Conservation (phyloP, 2,329 filamentous ascomycete genomes). For the Cadophora sp. region DNA sequence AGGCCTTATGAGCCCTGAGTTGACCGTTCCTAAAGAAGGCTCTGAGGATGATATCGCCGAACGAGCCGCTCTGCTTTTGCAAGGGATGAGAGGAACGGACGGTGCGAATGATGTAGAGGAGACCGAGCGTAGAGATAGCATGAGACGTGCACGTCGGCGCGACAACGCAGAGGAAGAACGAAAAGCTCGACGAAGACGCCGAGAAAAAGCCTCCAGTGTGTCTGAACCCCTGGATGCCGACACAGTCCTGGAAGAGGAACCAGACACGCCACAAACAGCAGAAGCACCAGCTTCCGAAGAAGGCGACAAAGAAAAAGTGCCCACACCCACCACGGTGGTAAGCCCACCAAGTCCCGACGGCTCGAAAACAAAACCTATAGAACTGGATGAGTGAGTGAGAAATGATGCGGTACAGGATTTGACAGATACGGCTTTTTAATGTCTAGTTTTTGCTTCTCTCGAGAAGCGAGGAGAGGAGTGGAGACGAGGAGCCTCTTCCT, state of each 20-base stretch:
- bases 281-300: constrained; percentile 28
- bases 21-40: constrained; percentile 36
- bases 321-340: constrained; percentile 40
- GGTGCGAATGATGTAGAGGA: constrained; percentile 59
- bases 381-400: constrained; percentile 36
- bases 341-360: constrained; percentile 44
- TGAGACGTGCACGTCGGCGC: constrained; percentile 61
- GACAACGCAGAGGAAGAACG: constrained; percentile 83
- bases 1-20: constrained; percentile 36
- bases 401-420: not conserved
- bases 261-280: constrained; percentile 20
- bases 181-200: constrained; percentile 67
- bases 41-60: constrained; percentile 76
- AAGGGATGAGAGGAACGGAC: constrained; percentile 76
- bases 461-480: constrained; percentile 4
- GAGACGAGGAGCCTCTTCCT: not conserved
- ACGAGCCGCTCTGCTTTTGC: constrained; percentile 81
- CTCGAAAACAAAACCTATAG: constrained; percentile 39
- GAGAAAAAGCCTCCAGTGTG: constrained; percentile 61
- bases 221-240: constrained; percentile 29
- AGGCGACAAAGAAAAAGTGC: constrained; percentile 31
- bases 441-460: constrained; percentile 26
- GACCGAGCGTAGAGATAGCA: constrained; percentile 61
- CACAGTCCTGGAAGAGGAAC: constrained; percentile 17
- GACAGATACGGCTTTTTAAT: constrained; percentile 31